phyloP scores from a whole-genome alignment of 176 grass and related monocot genomes.

The Carex pumila region DNA sequence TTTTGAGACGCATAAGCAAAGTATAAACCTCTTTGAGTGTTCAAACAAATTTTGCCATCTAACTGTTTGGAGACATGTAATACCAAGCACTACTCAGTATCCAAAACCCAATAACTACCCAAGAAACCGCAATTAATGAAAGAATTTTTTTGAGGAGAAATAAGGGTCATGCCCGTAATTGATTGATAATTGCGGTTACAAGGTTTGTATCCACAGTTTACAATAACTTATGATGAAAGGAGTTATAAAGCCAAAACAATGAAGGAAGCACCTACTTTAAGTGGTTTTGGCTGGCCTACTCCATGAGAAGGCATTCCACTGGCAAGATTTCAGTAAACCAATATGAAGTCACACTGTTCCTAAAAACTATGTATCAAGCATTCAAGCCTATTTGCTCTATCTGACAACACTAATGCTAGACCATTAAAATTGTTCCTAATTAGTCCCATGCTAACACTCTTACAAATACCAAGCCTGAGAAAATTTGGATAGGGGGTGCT shows the following conservation, averaged over 20 bases:
- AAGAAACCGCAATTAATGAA: neutral
- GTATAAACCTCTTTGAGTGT: too few species aligned
- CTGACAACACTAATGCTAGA: neutral
- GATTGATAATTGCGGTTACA: too few species aligned
- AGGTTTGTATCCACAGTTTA: too few species aligned
- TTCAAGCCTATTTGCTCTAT: neutral
- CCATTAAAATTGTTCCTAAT: neutral
- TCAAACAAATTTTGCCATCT: too few species aligned
- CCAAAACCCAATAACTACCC: neutral
- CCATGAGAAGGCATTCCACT: neutral
- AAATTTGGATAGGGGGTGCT: too few species aligned
- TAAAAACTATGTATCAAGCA: neutral
- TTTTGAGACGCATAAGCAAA: too few species aligned
- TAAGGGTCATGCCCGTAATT: too few species aligned
- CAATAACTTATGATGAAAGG: too few species aligned
- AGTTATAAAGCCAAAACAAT: neutral
- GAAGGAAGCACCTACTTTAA: neutral
- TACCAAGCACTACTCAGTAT: neutral
- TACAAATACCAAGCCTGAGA: neutral
- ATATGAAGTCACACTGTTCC: neutral
- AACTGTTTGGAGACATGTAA: neutral
- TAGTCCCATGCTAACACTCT: neutral
- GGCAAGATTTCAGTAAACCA: neutral
- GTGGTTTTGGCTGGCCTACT: neutral
- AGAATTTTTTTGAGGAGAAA: too few species aligned